Percentiles rank a stretch among this genome's conserved stretches.
Evolutionary conservation across 1,139 yeast species (phyloP).

Genomic region (Hansenula sp.): DNA sequence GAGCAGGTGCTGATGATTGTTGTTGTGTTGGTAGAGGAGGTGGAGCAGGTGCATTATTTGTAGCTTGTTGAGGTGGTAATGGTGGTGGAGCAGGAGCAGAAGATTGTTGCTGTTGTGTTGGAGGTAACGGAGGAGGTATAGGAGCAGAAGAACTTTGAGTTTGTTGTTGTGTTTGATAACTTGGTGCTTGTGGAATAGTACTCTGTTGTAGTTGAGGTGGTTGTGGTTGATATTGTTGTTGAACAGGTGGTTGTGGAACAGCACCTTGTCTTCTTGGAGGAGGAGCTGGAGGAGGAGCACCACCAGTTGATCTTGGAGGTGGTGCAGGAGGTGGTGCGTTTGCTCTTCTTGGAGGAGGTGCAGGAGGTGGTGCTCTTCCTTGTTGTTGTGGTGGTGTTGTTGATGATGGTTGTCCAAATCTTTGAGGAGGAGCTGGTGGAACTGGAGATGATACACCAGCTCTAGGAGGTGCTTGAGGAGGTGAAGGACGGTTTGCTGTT

Average conservation of each 20-base stretch:
- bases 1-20: conserved; percentile 26
- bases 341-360: conserved; percentile 34
- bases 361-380: conserved; percentile 28
- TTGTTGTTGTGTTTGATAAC: conserved; percentile 1
- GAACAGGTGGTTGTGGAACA: conserved; percentile 20
- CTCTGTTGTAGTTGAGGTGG: conserved; percentile 11
- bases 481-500: conserved; percentile 11
- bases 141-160: conserved; percentile 6
- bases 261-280: conserved; percentile 24
- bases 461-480: conserved; percentile 30
- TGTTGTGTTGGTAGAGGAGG: conserved; percentile 30
- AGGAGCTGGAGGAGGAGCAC: conserved; percentile 29
- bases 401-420: conserved; percentile 22
- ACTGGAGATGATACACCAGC: conserved; percentile 30
- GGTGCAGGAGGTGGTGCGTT: conserved; percentile 29
- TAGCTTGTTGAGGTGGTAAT: conserved; percentile 21
- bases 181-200: conserved; percentile 17
- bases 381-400: conserved; percentile 23
- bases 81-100: conserved; percentile 28
- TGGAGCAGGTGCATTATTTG: conserved; percentile 30
- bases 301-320: conserved; percentile 28
- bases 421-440: conserved; percentile 29
- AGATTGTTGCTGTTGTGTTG: conserved; percentile 10
- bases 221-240: conserved; percentile 21
- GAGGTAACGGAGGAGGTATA: conserved; percentile 19